A percentile compares a stretch with the other conserved stretches of the same genome.
phyloP scores from a whole-genome alignment of 2,329 filamentous ascomycete genomes.

The Huntiella bhutanensis region DNA sequence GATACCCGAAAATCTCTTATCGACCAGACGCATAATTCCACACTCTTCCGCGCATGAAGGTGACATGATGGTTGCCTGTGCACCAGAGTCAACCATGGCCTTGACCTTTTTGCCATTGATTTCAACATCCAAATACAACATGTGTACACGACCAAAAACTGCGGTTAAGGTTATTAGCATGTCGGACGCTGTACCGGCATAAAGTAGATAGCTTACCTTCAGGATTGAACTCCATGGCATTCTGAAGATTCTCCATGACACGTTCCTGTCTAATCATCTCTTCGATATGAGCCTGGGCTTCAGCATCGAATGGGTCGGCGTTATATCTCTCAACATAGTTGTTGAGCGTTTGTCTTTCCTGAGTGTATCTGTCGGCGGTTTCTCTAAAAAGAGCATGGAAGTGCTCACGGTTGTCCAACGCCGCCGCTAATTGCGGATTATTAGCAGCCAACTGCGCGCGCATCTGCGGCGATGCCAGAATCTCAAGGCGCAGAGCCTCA shows the following conservation, averaged over 20 bases:
- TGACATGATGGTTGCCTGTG: conserved; percentile 98
- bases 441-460: conserved; percentile 51
- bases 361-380: conserved; percentile 50
- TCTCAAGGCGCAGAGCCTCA: conserved; percentile 64
- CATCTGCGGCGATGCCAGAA: conserved; percentile 59
- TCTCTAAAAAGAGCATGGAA: conserved; percentile 57
- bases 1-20: conserved; percentile 78
- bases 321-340: conserved; percentile 73
- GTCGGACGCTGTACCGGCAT: not conserved
- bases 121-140: conserved; percentile 90
- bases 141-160: conserved; percentile 90
- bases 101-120: conserved; percentile 88
- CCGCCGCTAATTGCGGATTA: conserved; percentile 58
- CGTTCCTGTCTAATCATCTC: conserved; percentile 92
- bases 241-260: conserved; percentile 88
- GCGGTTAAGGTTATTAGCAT: conserved; percentile 2
- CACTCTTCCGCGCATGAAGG: conserved; percentile 78
- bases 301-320: conserved; percentile 82
- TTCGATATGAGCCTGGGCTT: conserved; percentile 80
- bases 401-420: conserved; percentile 52
- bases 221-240: conserved; percentile 91
- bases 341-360: conserved; percentile 57
- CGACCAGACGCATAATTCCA: conserved; percentile 89
- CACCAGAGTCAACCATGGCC: conserved; percentile 91
- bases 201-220: conserved; percentile 46